Percentiles rank a stretch among this genome's conserved stretches.
These are phyloP conservation scores for Kodamaea anthophila DNA, from an alignment of 1,139 yeast species.

Conservation along the genomic window DNA sequence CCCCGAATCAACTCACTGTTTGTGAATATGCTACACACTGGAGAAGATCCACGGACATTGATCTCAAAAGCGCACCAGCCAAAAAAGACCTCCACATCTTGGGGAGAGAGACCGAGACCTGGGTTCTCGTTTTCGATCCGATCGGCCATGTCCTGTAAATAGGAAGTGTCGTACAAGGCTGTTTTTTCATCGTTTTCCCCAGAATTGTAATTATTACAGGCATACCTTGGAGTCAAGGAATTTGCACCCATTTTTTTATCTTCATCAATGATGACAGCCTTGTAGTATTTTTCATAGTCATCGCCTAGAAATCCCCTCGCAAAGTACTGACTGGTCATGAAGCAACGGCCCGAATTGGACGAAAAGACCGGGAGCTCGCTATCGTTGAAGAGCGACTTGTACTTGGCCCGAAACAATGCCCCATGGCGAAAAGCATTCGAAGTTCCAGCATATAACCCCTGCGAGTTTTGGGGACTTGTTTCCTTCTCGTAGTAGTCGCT, in stretches of 20 bases:
- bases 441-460: slow-evolving; percentile 22
- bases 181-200: slow-evolving; percentile 13
- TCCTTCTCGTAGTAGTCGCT: slow-evolving; percentile 17
- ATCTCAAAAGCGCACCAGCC: slow-evolving; percentile 50
- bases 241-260: slow-evolving; percentile 20
- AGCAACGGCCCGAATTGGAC: slow-evolving; percentile 14
- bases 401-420: slow-evolving; percentile 12
- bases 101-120: slow-evolving; percentile 31
- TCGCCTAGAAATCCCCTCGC: slow-evolving; percentile 23
- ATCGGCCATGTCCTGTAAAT: slow-evolving; percentile 29
- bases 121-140: slow-evolving; percentile 34
- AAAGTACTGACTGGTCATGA: slow-evolving; percentile 14
- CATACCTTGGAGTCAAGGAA: slow-evolving; percentile 17
- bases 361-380: slow-evolving; percentile 15
- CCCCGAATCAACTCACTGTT: slow-evolving; percentile 40
- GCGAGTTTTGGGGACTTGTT: slow-evolving; percentile 23
- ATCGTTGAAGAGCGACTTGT: slow-evolving; percentile 13
- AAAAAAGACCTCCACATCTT: slow-evolving; percentile 36
- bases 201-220: slow-evolving; percentile 23
- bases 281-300: slow-evolving; percentile 10
- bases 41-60: slow-evolving; percentile 40
- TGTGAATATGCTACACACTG: slow-evolving; percentile 46
- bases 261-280: slow-evolving; percentile 19
- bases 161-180: slow-evolving; percentile 15
- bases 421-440: slow-evolving; percentile 15